Evolutionary conservation across 768 basidiomycete species (phyloP).

Genomic region (Suillus brevipes): DNA sequence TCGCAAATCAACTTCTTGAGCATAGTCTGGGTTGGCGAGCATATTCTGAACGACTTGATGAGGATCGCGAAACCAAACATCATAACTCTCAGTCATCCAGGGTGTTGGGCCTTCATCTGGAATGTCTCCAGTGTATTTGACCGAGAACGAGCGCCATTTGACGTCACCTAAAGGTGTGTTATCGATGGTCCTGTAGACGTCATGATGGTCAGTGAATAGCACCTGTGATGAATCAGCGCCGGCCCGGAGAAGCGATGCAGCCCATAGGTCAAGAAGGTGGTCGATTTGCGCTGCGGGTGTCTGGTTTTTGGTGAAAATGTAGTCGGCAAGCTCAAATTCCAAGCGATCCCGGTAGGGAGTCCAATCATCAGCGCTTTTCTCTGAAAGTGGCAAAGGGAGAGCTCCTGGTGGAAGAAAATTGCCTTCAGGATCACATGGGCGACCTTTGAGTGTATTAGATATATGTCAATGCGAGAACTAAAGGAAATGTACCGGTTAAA

Average conservation of each 20-base stretch:
- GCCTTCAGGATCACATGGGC: constrained; percentile 3
- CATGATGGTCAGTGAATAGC: constrained; percentile 29
- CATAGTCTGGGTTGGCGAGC: constrained; percentile 25
- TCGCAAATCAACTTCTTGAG: constrained; percentile 17
- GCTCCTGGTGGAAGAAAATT: constrained; percentile 13
- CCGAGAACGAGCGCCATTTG: constrained; percentile 37
- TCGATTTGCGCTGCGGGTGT: constrained; percentile 27
- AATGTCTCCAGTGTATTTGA: constrained; percentile 24
- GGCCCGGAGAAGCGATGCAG: constrained; percentile 11
- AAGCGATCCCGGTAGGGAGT: constrained; percentile 14
- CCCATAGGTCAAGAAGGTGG: constrained; percentile 22
- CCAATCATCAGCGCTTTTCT: constrained; percentile 9
- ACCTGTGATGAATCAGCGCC: constrained; percentile 5
- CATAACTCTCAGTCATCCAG: constrained; percentile 30
- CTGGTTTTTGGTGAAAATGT: constrained; percentile 13
- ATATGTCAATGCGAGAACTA: not conserved
- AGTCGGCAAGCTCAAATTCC: constrained; percentile 18
- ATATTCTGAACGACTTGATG: constrained; percentile 18
- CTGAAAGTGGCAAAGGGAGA: constrained; percentile 5
- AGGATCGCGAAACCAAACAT: constrained; percentile 28
- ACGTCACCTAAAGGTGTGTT: constrained; percentile 33
- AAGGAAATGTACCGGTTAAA: not conserved
- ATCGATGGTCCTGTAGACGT: constrained; percentile 38
- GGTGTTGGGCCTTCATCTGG: constrained; percentile 15
- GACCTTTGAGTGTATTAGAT: not conserved